Base-by-base conservation (phyloP, 1,139 yeast species). In the Hyphopichia wangnamkhiaoensis region DNA sequence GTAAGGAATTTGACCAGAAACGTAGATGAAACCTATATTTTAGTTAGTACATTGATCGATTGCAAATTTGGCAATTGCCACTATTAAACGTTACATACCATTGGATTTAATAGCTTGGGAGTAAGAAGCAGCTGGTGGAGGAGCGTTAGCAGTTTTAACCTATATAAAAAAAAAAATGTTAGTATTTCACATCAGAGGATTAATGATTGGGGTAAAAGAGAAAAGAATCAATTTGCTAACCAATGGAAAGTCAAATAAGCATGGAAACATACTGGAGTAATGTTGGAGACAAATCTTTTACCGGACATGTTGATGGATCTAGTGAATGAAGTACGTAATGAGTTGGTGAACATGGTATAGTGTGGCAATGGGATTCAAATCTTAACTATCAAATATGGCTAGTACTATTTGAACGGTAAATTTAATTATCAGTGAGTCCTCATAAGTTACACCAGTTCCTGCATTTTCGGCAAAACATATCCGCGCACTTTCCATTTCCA, bases 91-190 rank as follows among this genome's bases (percentile, higher is more conserved):
- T 47, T 54, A 71, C 79, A 38, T 68, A 73, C 85, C 90, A 60
- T 84, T 84, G 47, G 82, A 93, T 71, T 86, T 90, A 65, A 90
- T 79, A 37, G 97, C 97, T 64, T 90, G 97, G 32, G 95, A 86
- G 68, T 91, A 91, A 15, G 95, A 81, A 40, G 96, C 97, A 37
- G 96, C 96, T 48, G 97, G 95, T 45, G 95, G 89, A 54, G 98
- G 97, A 27, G 96, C 96, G 51, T 74, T 75, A 46, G 80, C 74
- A 41, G 95, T 84, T 56, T 74, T 72, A 41, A 81, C 79, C 82
- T 78, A 41, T 4, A 29, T 34, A 25, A 25, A 8, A 9, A 12
- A 16, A 14, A 31, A 18, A 18, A 13, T 6, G 68, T 66, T 65
- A 65, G 69, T 60, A 54, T 6, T 16, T 20, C 24, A 21, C 24